phyloP scores from a whole-genome alignment of 495 filamentous ascomycete species.

The Penicillium pancosmium region DNA sequence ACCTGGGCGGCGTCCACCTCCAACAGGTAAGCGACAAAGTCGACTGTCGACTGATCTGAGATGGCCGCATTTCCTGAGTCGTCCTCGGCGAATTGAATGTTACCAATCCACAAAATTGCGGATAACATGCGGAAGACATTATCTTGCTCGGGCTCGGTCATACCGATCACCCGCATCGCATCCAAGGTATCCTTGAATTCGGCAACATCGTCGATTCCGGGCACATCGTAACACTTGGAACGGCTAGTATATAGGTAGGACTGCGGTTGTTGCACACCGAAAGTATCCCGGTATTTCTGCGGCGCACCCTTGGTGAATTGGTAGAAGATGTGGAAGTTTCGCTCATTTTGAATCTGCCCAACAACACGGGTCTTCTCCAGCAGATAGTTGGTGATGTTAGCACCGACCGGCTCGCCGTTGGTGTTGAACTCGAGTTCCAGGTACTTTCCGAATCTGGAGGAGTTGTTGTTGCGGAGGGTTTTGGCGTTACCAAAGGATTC shows the following conservation, averaged over 20 bases:
- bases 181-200: conserved; percentile 92
- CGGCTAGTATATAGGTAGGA: conserved; percentile 93
- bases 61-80: conserved; percentile 87
- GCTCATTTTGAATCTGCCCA: conserved; percentile 91
- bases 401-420: conserved; percentile 91
- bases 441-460: conserved; percentile 97
- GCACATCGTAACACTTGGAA: conserved; percentile 92
- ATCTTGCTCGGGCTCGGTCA: conserved; percentile 88
- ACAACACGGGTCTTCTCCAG: conserved; percentile 96
- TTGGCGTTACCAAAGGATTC: conserved; percentile 99
- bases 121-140: conserved; percentile 96
- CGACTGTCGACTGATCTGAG: conserved; percentile 82
- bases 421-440: conserved; percentile 95
- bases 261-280: conserved; percentile 87
- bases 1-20: conserved; percentile 82
- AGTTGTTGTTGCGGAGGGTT: conserved; percentile 98
- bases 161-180: conserved; percentile 92
- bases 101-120: conserved; percentile 92
- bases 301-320: conserved; percentile 96
- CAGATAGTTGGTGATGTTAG: conserved; percentile 97
- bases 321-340: conserved; percentile 99
- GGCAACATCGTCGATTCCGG: conserved; percentile 85
- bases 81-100: conserved; percentile 84
- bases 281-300: conserved; percentile 78
- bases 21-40: conserved; percentile 91